These are phyloP conservation scores for Yamadazyma scolyti DNA, from an alignment of 805 yeast species.

Conservation along the genomic window DNA sequence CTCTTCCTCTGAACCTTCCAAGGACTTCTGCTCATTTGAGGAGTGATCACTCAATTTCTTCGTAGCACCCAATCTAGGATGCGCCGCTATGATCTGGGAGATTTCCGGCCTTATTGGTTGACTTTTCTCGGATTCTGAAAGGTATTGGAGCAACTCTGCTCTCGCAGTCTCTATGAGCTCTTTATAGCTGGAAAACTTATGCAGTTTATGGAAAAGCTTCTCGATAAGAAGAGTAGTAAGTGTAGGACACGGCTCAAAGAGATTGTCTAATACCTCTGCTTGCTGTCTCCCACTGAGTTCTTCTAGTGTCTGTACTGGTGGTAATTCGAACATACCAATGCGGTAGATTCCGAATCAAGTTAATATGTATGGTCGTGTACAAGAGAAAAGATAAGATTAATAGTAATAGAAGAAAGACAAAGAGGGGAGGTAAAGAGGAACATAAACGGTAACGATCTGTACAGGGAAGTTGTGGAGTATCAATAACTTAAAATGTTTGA, in stretches of 20 bases:
- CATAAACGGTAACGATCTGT: too few relatives aligned
- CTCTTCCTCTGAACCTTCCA: constrained; percentile 49
- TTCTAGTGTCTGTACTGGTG: constrained; percentile 16
- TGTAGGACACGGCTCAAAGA: constrained; percentile 65
- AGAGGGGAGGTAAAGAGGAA: too few relatives aligned
- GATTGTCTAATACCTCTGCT: constrained; percentile 39
- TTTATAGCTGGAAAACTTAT: constrained; percentile 16
- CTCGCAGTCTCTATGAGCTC: constrained; percentile 47
- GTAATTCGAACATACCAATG: too few relatives aligned
- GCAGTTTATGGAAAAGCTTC: constrained; percentile 16
- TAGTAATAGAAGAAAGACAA: too few relatives aligned
- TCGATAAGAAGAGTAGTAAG: constrained; percentile 31
- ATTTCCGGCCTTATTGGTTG: constrained; percentile 21
- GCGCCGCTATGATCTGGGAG: constrained; percentile 74
- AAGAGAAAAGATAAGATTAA: too few relatives aligned
- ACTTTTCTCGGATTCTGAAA: constrained; percentile 19
- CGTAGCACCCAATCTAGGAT: constrained; percentile 81
- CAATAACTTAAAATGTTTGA: too few relatives aligned
- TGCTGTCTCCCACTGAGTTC: constrained; percentile 26
- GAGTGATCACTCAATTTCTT: constrained; percentile 61
- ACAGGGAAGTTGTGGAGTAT: too few relatives aligned
- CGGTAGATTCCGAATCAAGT: too few relatives aligned
- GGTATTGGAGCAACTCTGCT: constrained; percentile 27
- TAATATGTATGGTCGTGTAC: too few relatives aligned
- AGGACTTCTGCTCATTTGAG: constrained; percentile 63